Evolutionary conservation across 192 early-diverging fungal species (phyloP), one percentile per base, ranked within the genome.

Genomic region (Backusella mclennaniae): DNA sequence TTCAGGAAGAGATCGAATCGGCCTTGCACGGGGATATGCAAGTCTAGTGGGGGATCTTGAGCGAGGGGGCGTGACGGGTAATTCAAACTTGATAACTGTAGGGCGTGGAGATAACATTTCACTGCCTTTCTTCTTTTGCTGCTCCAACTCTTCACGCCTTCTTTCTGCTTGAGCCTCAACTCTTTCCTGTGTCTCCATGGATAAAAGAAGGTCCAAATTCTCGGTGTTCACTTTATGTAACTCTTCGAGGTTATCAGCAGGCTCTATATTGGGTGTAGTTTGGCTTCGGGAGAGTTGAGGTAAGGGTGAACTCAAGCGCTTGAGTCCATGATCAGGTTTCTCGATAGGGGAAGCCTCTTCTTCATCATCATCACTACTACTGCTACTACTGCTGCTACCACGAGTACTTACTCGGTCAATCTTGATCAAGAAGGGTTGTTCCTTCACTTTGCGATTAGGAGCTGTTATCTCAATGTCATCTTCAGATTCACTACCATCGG

Each of bases 51-150:
- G 76, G 0, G 80, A 82, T 49, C 73, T 68, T 15, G 80, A 38
- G 19, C 80, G 67, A 53, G 73, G 68, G 4, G 76, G 76, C 4
- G 80, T 82, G 59, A 67, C 80, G n/a, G 80, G 80, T 23, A 82
- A 52, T 23, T 72, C 76, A 33, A 82, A 82, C 33, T 77, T 82
- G 6, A 82, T 74, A 14, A 63, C 53, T 4, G 73, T 73, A 14
- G 76, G 80, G 4, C 80, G 76, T 12, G 76, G 80, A 9, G 56
- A 26, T 12, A 76, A 29, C 11, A 63, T 14, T 14, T n/a, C 56
- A 63, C 11, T 63, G 0, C 14, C 56, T 29, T 29, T 23, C 9
- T 76, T 67, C 77, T 79, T 71, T 73, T 74, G 53, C 70, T 74
- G 17, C 78, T 66, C 26, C 78, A 52, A 31, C 36, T 36, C 38